These are phyloP conservation scores for Clavispora carvajalis DNA, from an alignment of 805 yeast species.

Conservation along the genomic window DNA sequence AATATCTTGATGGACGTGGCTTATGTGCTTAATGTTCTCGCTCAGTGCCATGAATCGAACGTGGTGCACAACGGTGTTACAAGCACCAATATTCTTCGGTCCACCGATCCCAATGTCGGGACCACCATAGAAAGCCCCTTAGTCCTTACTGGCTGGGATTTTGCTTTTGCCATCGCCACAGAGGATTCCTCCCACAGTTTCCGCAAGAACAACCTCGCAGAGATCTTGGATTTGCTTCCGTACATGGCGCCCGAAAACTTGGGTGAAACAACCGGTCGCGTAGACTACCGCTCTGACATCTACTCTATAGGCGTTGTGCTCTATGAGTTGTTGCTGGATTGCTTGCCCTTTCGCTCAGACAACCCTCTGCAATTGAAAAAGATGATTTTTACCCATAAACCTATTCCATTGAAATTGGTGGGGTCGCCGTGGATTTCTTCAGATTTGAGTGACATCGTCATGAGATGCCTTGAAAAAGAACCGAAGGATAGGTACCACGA, in stretches of 20 bases:
- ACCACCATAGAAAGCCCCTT: constrained; percentile 17
- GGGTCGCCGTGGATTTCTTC: constrained; percentile 23
- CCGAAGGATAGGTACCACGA: constrained; percentile 36
- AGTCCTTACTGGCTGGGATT: constrained; percentile 45
- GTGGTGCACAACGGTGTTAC: constrained; percentile 46
- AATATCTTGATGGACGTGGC: constrained; percentile 22
- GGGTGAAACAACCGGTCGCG: constrained; percentile 31
- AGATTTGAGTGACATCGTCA: constrained; percentile 33
- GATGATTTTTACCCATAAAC: constrained; percentile 37
- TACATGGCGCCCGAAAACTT: constrained; percentile 49
- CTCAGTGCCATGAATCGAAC: constrained; percentile 31
- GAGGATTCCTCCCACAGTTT: constrained; percentile 41
- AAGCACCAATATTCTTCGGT: constrained; percentile 32
- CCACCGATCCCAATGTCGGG: constrained; percentile 11
- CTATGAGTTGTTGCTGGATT: constrained; percentile 44
- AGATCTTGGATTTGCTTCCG: constrained; percentile 36
- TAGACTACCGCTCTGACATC: constrained; percentile 45
- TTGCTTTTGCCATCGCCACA: constrained; percentile 33
- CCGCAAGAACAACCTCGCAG: constrained; percentile 35
- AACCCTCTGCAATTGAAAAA: constrained; percentile 34
- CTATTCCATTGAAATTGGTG: constrained; percentile 34
- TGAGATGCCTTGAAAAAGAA: constrained; percentile 39
- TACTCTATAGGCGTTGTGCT: constrained; percentile 47
- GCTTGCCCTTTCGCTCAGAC: constrained; percentile 38
- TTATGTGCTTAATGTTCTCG: constrained; percentile 18